Evolutionary conservation across 2,329 filamentous ascomycete species (phyloP), one percentile per base, ranked within the genome.

Genomic region (Alternaria sp.): DNA sequence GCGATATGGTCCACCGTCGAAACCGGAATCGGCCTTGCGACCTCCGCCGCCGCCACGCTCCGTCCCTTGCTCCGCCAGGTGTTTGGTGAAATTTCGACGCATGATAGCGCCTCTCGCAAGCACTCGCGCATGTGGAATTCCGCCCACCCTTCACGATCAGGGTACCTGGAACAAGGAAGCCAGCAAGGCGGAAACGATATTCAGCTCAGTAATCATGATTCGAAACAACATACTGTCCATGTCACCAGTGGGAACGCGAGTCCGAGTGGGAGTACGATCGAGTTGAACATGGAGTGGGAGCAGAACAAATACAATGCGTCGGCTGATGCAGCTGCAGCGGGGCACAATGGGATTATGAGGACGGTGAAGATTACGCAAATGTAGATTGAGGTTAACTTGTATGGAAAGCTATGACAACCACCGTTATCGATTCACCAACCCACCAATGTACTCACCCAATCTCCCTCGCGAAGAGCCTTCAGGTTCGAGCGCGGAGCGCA

Each of bases 1-100:
- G 67, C 67, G n/a, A 68, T 66, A 49, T 68, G 66, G 63, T 66
- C 63, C 13, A 66, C 65, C 19, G 62, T 59, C 59, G 66, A 68
- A 49, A 68, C 66, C 15, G 66, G 66, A 43, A 68, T 68, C 23
- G 66, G 64, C 13, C 56, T 68, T 23, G 66, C 66, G 28, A 52
- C 66, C 32, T 68, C 66, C 11, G 66, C 66, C 25, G 64, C 60
- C 28, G 66, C 66, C 5, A 68, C 66, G 19, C 50, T 68, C 21
- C 59, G 66, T 3, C 66, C 66, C 19, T 54, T 68, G 19, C 66
- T 68, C 26, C 64, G 66, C n/a, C 51, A 63, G 23, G 61, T 66
- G 19, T 58, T 66, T 30, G 60, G 62, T 19, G 67, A 69, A 5
- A 52, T 58, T 17, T 68, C 66, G n/a, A 62, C 59, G 12, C 55